These are phyloP conservation scores for Citrullus mucosospermus DNA, from an alignment of 306 rosid species.

Conservation along the genomic window DNA sequence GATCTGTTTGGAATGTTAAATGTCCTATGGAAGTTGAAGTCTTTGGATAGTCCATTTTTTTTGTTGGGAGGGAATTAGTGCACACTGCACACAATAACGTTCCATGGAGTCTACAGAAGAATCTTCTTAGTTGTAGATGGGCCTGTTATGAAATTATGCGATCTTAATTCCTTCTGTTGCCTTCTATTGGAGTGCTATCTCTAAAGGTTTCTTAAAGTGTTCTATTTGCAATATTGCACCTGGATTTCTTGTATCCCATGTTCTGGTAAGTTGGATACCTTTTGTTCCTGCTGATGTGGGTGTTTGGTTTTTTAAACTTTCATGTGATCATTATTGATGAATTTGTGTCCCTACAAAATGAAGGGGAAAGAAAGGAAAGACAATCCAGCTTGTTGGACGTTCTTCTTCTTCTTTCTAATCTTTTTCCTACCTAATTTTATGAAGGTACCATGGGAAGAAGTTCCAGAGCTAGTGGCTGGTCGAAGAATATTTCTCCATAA, in stretches of 20 bases:
- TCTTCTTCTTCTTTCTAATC: constrained; percentile 1
- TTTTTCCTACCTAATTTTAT: constrained; percentile 7
- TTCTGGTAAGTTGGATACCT: neutral
- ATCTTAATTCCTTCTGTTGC: neutral
- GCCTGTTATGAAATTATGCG: neutral
- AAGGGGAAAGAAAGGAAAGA: neutral
- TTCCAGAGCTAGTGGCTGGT: constrained; percentile 87
- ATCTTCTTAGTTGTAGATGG: neutral
- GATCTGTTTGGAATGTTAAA: neutral
- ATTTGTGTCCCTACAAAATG: neutral
- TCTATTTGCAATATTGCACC: neutral
- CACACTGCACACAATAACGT: neutral
- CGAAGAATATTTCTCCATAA: constrained; percentile 64
- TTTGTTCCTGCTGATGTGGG: neutral
- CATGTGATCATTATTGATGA: neutral
- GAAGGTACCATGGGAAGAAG: constrained; percentile 93
- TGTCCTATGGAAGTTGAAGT: neutral
- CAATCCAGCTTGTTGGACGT: neutral
- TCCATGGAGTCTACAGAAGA: neutral
- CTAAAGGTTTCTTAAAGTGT: neutral
- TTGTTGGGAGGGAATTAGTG: neutral
- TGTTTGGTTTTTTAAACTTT: neutral
- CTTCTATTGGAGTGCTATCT: neutral
- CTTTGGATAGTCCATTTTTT: neutral
- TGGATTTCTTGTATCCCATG: neutral